phyloP scores from a whole-genome alignment of 139 green algal genomes.

The Closterium sp. region DNA sequence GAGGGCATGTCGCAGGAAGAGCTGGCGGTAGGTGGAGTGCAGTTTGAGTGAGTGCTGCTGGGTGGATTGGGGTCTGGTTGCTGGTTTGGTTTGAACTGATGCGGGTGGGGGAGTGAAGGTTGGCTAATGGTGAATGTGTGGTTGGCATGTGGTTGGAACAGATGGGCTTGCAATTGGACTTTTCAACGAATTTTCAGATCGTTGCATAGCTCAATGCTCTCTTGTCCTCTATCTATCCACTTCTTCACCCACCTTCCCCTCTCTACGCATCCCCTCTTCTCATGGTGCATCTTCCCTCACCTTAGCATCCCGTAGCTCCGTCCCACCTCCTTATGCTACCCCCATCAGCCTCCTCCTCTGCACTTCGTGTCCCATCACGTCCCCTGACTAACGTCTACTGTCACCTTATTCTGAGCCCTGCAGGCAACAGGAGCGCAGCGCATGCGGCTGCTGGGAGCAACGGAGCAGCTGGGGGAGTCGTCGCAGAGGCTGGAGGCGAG shows the following conservation, averaged over 20 bases:
- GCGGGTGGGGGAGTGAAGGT: not conserved
- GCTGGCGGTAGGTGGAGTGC: not conserved
- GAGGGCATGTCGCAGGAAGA: not conserved
- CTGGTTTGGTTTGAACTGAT: not conserved
- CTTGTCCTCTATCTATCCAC: not conserved
- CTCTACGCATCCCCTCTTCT: not conserved
- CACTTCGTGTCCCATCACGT: not conserved
- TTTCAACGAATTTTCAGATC: not conserved
- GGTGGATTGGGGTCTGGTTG: not conserved
- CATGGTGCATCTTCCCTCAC: not conserved
- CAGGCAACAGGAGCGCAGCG: conserved; percentile 8
- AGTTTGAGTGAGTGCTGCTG: not conserved
- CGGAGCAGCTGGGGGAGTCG: conserved; percentile 39
- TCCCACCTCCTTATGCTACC: not conserved
- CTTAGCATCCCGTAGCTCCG: not conserved
- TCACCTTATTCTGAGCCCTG: not conserved
- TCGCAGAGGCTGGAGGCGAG: conserved; percentile 49
- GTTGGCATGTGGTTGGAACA: not conserved
- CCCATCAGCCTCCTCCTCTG: not conserved
- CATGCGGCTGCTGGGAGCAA: conserved; percentile 39
- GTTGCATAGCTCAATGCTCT: not conserved
- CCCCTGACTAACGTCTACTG: not conserved
- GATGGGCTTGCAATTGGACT: not conserved
- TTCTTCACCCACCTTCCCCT: not conserved
- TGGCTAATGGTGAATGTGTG: not conserved